A percentile compares a stretch with the other conserved stretches of the same genome.
phyloP scores from a whole-genome alignment of 805 yeast species.

The Pichia thaimueangensis region DNA sequence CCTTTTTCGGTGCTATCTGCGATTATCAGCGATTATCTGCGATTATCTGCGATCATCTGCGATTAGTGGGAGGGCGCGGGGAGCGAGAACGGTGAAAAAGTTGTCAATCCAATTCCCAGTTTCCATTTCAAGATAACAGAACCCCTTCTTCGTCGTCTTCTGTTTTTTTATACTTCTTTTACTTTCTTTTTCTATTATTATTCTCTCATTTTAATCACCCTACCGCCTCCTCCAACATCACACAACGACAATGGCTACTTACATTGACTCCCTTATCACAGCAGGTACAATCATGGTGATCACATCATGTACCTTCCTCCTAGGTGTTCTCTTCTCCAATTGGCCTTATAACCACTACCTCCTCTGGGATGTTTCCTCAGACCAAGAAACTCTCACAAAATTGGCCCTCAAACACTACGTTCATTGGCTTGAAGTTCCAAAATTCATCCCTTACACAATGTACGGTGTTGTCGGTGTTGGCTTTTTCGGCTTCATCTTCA shows the following conservation, averaged over 20 bases:
- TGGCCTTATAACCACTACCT: conserved; percentile 77
- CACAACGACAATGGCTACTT: conserved; percentile 14
- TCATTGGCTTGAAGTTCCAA: conserved; percentile 63
- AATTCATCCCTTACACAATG: conserved; percentile 49
- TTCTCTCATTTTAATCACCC: not conserved
- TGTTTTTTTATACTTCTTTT: not conserved
- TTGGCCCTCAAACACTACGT: conserved; percentile 66
- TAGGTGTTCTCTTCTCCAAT: conserved; percentile 75
- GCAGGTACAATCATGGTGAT: conserved; percentile 26
- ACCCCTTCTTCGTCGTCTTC: not conserved
- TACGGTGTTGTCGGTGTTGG: conserved; percentile 62
- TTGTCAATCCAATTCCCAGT: too few relatives aligned
- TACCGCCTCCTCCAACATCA: not conserved
- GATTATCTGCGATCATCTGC: too few relatives aligned
- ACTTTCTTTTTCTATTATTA: too few relatives aligned
- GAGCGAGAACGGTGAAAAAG: too few relatives aligned
- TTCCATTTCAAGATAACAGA: too few relatives aligned
- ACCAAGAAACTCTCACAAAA: conserved; percentile 34
- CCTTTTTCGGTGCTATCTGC: too few relatives aligned
- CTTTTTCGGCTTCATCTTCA: conserved; percentile 63
- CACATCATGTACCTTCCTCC: conserved; percentile 57
- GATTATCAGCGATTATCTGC: too few relatives aligned
- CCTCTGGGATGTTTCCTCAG: conserved; percentile 53
- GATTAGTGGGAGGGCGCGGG: too few relatives aligned
- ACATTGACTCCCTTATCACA: conserved; percentile 31